Evolutionary conservation across 805 yeast species (phyloP), one percentile per base, ranked within the genome.

Genomic region (Nakazawaea populi): DNA sequence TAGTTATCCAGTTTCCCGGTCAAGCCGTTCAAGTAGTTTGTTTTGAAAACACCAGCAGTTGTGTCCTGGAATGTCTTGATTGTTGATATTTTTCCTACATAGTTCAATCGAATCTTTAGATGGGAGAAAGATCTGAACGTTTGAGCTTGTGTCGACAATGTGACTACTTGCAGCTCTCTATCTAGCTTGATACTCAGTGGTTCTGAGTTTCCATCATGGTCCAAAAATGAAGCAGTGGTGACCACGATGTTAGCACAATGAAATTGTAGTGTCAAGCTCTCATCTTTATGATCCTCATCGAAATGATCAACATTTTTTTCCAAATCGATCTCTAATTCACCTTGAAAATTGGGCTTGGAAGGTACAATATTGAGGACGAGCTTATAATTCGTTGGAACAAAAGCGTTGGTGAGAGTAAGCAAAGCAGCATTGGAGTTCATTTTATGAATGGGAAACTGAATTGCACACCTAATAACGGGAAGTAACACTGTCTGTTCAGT

Each of bases 1-100:
- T 67, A 74, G 54, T 78, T 75, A 52, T 77, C 73, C 1, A 83
- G 67, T 27, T 62, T 68, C 6, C 83, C 83, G 1, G 77, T 67
- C 18, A 68, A 62, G 4, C 73, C 69, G 56, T 79, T 80, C 51
- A 75, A 71, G 60, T 81, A 83, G 59, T 81, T 82, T 1, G 89
- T 82, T 58, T 82, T 82, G 71, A 83, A 87, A 1, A 87, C 62
- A 36, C 94, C 94, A 45, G 65, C 69, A 0, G 91, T 85, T 44
- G 55, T 60, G 55, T 85, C 89, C 36, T 70, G 66, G 58, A 68
- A 79, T 0, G 87, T 77, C 53, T 73, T 69, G 46, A 79, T 75
- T 12, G 71, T 61, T 51, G 74, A 74, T 40, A 82, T 64, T 51
- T 74, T 75, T 1, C 85, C 89, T 52, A 80, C 58, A 53, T 74